These are phyloP conservation scores for Ziziphus jujuba DNA, from an alignment of 306 rosid genomes.

Conservation along the genomic window DNA sequence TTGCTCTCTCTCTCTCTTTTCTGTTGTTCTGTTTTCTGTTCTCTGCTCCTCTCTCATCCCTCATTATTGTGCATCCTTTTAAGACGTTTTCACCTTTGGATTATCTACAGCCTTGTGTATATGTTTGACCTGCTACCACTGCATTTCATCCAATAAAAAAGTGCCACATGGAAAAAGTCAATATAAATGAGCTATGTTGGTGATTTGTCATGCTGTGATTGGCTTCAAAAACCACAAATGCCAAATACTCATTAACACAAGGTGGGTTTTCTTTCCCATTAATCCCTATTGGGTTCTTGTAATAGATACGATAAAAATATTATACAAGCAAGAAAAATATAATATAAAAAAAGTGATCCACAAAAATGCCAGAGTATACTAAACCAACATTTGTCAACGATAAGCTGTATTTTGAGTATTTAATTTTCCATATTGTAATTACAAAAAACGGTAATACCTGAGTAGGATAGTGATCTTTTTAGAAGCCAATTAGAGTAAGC, in stretches of 20 bases:
- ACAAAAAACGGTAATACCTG: not conserved
- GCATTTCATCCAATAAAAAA: not conserved
- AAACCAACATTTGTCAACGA: no score
- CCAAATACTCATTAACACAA: not conserved
- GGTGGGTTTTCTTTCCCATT: no score
- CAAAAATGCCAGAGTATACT: no score
- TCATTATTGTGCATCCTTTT: not conserved
- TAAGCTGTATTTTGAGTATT: not conserved
- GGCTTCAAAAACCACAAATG: not conserved
- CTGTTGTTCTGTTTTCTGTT: no score
- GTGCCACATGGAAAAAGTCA: not conserved
- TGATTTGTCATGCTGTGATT: not conserved
- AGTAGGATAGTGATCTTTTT: not conserved
- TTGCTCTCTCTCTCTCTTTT: not conserved
- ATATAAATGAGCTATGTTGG: no score
- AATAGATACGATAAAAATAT: no score
- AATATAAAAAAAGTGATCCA: no score
- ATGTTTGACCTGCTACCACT: not conserved
- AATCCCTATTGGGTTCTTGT: no score
- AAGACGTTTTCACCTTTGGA: conserved; percentile 2
- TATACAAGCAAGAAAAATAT: no score
- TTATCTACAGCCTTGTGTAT: not conserved
- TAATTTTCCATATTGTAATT: not conserved
- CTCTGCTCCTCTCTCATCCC: not conserved
- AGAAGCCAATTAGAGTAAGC: not conserved